phyloP scores from a whole-genome alignment of 768 basidiomycete species.

The Rhodotorula diobovata region DNA sequence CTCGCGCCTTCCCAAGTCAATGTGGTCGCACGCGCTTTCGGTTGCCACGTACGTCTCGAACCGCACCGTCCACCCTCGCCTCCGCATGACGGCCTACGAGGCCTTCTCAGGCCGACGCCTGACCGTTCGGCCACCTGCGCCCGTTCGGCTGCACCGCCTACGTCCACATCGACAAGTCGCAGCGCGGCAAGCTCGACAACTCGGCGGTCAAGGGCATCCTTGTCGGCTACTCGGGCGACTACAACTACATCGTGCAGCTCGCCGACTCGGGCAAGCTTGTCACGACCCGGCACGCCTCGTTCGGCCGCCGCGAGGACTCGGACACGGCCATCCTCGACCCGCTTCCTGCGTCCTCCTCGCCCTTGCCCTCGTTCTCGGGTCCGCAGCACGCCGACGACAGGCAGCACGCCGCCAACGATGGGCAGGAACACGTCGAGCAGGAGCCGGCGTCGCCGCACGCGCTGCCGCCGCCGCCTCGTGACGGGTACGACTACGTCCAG shows the following conservation, averaged over 20 bases:
- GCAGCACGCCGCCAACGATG: too few relatives aligned
- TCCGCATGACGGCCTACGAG: neutral
- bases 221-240: neutral
- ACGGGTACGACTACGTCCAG: slow-evolving; percentile 2
- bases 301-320: neutral
- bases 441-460: too few relatives aligned
- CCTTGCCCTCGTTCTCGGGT: neutral
- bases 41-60: neutral
- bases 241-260: neutral
- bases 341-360: neutral
- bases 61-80: neutral
- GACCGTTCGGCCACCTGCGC: neutral
- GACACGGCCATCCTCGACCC: neutral
- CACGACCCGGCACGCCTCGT: neutral
- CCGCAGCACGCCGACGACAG: neutral
- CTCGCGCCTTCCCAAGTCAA: neutral
- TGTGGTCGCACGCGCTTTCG: neutral
- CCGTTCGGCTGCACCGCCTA: neutral
- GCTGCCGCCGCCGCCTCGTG: too few relatives aligned
- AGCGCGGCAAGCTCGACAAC: neutral
- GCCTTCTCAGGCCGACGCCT: neutral
- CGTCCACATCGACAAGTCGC: neutral
- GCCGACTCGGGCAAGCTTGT: neutral
- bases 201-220: neutral
- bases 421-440: neutral